Base-by-base conservation (phyloP, 2,329 filamentous ascomycete species). In the Botryotinia narcissicola region DNA sequence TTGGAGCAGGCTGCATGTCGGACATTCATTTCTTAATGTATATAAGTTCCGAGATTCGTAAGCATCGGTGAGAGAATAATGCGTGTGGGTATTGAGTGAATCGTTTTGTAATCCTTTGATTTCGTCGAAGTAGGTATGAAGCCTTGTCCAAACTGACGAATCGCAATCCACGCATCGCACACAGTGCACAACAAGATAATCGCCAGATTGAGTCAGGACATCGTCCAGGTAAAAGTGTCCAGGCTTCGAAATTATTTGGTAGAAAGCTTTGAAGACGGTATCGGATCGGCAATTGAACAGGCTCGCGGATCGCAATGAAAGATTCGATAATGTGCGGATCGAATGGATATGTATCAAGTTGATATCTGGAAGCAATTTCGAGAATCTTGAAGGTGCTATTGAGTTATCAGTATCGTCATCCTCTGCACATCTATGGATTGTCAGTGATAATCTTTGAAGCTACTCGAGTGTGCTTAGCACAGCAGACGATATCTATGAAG, bases 391-490 rank as follows among this genome's bases (percentile, higher is more conserved):
- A 14, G n/a, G 51, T 57, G 16, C 48, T 57, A 40, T 18, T 42
- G 40, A n/a, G n/a, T 57, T 42, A 32, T 29, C 9, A 67, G 42
- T 22, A 67, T 40, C 64, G 46, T 51, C 35, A 22, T 32, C 40
- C 22, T 29, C 35, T 54, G 32, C 14, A 25, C 46, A 40, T 68
- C 46, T 68, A 68, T 42, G 10, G n/a, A 42, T 42, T 32, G 66
- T 68, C 48, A 68, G 64, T 68, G 64, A 54, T 42, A n/a, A 29
- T 68, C 22, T 68, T 54, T 51, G 46, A 54, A 54, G 32, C 44
- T 29, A 29, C 51, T 57, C 51, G 51, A 57, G 51, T 67, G 7
- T 63, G 18, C 8, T 25, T 29, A 25, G 46, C 18, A 40, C 5
- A 40, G 35, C 18, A 35, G 37, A 40, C 6, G 64, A 57, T 68